Evolutionary conservation across 208 protist species (phyloP).

Genomic region (Acanthamoeba lenticulata): DNA sequence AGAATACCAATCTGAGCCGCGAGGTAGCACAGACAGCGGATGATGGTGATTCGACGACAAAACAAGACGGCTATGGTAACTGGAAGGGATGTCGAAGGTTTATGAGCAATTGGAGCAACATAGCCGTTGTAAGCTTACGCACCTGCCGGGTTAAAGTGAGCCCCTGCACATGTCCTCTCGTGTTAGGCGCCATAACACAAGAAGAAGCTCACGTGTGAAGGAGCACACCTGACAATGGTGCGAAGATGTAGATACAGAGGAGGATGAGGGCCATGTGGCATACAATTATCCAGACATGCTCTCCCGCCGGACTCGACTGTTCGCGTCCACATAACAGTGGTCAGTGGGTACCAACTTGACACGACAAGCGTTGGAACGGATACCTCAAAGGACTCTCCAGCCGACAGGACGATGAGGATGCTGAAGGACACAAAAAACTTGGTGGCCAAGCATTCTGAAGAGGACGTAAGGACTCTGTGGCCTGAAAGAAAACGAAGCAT

Average conservation of each 20-base stretch:
- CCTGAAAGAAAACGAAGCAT: neutral
- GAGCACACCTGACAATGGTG: neutral
- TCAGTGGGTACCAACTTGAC: neutral
- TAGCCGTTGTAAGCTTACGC: neutral
- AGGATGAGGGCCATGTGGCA: conserved; percentile 29
- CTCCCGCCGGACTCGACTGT: neutral
- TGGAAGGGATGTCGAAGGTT: neutral
- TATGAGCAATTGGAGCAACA: neutral
- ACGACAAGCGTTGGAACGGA: neutral
- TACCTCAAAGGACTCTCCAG: neutral
- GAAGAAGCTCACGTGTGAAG: too few relatives aligned
- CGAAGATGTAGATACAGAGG: neutral
- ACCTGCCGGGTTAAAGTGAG: conserved; percentile 23
- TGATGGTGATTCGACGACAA: neutral
- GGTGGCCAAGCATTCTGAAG: neutral
- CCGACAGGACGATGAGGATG: conserved; percentile 1
- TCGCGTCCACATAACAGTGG: neutral
- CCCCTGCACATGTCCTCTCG: too few relatives aligned
- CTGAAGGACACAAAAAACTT: conserved; percentile 45
- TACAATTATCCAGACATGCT: neutral
- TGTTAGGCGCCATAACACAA: too few relatives aligned
- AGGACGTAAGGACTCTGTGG: neutral
- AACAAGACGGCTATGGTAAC: neutral
- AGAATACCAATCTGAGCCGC: neutral
- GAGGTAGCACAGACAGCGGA: neutral